A percentile compares a stretch with the other conserved stretches of the same genome.
Conservation (phyloP, 352 stramenopile species). For the Phytophthora ramorum region DNA sequence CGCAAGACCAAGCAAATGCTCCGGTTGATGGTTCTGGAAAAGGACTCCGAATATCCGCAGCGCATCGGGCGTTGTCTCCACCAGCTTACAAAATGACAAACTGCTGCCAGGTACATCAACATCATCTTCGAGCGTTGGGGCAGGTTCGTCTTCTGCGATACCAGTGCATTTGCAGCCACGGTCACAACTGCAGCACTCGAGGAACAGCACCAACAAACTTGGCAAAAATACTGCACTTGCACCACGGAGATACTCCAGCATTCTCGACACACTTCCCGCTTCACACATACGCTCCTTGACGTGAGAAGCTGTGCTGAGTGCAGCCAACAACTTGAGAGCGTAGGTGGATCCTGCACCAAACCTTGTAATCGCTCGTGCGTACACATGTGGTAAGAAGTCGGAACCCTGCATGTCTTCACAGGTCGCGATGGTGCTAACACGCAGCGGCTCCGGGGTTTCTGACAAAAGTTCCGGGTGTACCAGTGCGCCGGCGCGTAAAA, state of each 20-base stretch:
- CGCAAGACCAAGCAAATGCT: constrained; percentile 49
- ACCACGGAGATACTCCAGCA: constrained; percentile 41
- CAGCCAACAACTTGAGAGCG: constrained; percentile 44
- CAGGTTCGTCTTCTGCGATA: not conserved
- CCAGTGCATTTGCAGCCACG: constrained; percentile 13
- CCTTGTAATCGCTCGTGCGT: constrained; percentile 31
- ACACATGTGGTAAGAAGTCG: constrained; percentile 32
- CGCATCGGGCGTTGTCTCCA: constrained; percentile 35
- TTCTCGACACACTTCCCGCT: constrained; percentile 26
- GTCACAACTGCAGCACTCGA: constrained; percentile 44
- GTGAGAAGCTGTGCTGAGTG: constrained; percentile 28
- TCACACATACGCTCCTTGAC: constrained; percentile 40
- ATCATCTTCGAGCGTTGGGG: not conserved
- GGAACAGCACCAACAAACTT: constrained; percentile 46
- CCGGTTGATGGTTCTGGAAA: constrained; percentile 51
- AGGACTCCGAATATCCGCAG: constrained; percentile 41
- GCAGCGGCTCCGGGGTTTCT: constrained; percentile 18
- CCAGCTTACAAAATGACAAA: constrained; percentile 42
- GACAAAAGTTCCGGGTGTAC: constrained; percentile 26
- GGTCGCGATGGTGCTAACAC: constrained; percentile 20
- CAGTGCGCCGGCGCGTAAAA: constrained; percentile 26
- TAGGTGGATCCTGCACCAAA: constrained; percentile 42
- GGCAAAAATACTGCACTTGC: constrained; percentile 41
- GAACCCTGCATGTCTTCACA: constrained; percentile 25
- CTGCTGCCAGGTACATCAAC: constrained; percentile 12